Conservation (phyloP, 1,139 yeast genomes). For the Zygotorulaspora mrakii region DNA sequence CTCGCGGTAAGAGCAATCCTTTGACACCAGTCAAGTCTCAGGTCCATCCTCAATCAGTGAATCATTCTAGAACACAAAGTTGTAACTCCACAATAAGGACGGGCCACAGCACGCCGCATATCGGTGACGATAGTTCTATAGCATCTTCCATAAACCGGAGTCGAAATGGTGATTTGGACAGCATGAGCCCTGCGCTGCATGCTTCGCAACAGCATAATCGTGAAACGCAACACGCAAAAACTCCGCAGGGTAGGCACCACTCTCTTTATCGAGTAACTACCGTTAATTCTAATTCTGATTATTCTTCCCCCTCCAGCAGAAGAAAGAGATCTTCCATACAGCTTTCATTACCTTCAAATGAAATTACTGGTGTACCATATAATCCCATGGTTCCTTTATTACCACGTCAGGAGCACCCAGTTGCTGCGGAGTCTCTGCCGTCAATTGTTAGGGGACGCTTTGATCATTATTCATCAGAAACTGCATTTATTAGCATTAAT, state of each 20-base stretch:
- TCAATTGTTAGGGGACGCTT: slow-evolving; percentile 73
- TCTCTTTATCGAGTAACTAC: slow-evolving; percentile 35
- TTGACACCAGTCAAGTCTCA: slow-evolving; percentile 16
- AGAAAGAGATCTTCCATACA: slow-evolving; percentile 24
- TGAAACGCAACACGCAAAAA: slow-evolving; percentile 4
- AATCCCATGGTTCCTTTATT: slow-evolving; percentile 53
- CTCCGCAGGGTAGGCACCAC: slow-evolving; percentile 12
- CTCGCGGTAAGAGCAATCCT: slow-evolving; percentile 12
- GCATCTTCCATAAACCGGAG: slow-evolving; percentile 11
- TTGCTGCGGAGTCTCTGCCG: slow-evolving; percentile 56
- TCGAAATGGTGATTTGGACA: background rate
- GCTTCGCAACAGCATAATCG: slow-evolving; percentile 3
- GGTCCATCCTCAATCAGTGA: background rate
- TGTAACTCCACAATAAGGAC: slow-evolving; percentile 23
- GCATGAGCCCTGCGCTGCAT: slow-evolving; percentile 1
- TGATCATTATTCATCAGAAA: slow-evolving; percentile 56
- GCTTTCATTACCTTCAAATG: slow-evolving; percentile 24
- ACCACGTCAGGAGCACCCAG: slow-evolving; percentile 48
- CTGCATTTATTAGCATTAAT: slow-evolving; percentile 72
- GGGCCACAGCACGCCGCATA: slow-evolving; percentile 14
- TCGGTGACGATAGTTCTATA: slow-evolving; percentile 10
- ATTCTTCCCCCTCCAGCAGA: slow-evolving; percentile 16
- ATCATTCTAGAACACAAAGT: slow-evolving; percentile 17
- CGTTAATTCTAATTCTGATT: slow-evolving; percentile 23
- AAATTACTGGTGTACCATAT: slow-evolving; percentile 20